These are phyloP conservation scores for Scutellaria galericulata DNA, from an alignment of 257 asterid species.

Conservation along the genomic window DNA sequence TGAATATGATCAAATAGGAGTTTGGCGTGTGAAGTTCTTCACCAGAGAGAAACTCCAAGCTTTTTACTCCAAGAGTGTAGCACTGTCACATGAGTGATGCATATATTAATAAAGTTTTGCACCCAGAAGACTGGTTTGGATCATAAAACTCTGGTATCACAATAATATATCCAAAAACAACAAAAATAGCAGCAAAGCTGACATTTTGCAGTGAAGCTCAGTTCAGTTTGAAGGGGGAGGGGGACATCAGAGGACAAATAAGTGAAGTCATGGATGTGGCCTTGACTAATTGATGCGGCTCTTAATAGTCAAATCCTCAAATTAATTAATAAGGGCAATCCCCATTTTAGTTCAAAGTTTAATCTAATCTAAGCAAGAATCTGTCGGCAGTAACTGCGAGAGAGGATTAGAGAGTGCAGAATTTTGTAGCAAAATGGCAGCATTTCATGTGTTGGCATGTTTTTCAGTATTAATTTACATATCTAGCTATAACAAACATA, in stretches of 20 bases:
- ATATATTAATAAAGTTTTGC: slow-evolving; percentile 20
- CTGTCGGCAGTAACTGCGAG: not conserved
- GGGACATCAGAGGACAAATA: not conserved
- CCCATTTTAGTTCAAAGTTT: not conserved
- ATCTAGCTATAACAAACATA: not conserved
- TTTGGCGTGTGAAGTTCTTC: slow-evolving; percentile 93
- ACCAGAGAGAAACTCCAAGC: slow-evolving; percentile 79
- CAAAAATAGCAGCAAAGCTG: not conserved
- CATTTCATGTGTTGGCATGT: not conserved
- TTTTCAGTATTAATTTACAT: not conserved
- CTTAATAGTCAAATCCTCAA: not conserved
- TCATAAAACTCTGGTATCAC: slow-evolving; percentile 5
- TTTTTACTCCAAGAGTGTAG: slow-evolving; percentile 79
- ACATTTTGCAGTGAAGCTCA: not conserved
- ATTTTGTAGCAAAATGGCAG: not conserved
- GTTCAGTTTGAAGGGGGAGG: not conserved
- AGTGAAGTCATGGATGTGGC: not conserved
- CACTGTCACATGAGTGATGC: slow-evolving; percentile 58
- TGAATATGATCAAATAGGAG: slow-evolving; percentile 73
- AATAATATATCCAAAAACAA: slow-evolving; percentile 17
- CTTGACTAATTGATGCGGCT: not conserved
- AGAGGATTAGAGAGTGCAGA: too few relatives aligned
- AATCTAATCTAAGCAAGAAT: slow-evolving; percentile 11
- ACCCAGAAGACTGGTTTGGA: slow-evolving; percentile 11
- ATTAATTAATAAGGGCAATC: not conserved